These are phyloP conservation scores for Candida taoyuanica DNA, from an alignment of 805 yeast species.

Conservation along the genomic window DNA sequence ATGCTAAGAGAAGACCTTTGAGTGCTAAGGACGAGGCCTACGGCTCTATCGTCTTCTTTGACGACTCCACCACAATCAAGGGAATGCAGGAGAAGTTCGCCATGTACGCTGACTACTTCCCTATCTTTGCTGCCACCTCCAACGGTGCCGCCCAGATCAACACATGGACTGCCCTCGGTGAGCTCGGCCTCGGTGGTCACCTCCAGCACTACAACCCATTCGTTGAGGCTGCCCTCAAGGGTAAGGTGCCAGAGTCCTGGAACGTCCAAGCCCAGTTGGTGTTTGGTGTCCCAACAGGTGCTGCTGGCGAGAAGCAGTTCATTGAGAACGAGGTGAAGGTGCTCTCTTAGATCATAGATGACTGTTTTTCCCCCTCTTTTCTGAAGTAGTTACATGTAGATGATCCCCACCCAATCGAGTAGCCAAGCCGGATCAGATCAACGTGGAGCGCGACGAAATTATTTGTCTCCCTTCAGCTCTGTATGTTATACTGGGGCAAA, in stretches of 20 bases:
- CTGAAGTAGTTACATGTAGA: too few relatives aligned
- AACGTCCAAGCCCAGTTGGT: slow-evolving; percentile 45
- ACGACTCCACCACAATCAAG: slow-evolving; percentile 37
- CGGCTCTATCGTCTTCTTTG: slow-evolving; percentile 48
- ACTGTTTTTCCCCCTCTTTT: too few relatives aligned
- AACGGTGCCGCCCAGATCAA: slow-evolving; percentile 47
- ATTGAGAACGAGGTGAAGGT: slow-evolving; percentile 39
- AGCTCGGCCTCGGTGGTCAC: slow-evolving; percentile 44
- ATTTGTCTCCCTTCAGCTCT: too few relatives aligned
- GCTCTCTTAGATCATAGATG: slow-evolving; percentile 14
- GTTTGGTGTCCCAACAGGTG: slow-evolving; percentile 41
- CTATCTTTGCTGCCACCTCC: slow-evolving; percentile 43
- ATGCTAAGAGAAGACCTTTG: slow-evolving; percentile 37
- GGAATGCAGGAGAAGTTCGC: slow-evolving; percentile 40
- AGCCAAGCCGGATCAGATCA: background rate
- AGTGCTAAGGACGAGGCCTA: slow-evolving; percentile 41
- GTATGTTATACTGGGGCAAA: too few relatives aligned
- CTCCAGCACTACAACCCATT: slow-evolving; percentile 49
- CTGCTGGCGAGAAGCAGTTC: slow-evolving; percentile 37
- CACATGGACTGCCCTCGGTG: slow-evolving; percentile 44
- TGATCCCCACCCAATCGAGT: background rate
- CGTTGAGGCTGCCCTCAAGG: slow-evolving; percentile 37
- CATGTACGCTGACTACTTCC: slow-evolving; percentile 40
- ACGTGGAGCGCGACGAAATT: background rate
- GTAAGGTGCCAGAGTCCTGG: slow-evolving; percentile 40